Base-by-base conservation (phyloP, 768 basidiomycete genomes). In the Leccinum arenicola region DNA sequence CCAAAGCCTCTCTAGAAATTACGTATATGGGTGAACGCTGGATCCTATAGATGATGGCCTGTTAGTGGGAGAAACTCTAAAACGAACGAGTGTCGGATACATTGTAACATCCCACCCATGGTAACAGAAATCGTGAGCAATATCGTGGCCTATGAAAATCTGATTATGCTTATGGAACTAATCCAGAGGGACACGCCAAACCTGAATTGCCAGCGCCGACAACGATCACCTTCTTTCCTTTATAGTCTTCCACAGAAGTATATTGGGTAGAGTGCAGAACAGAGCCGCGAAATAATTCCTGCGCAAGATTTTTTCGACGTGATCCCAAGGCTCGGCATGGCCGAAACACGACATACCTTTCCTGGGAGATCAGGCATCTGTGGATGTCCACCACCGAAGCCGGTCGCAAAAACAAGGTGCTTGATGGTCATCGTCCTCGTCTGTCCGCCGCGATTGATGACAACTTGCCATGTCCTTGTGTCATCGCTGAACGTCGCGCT, bases 121-220 rank as follows among this genome's bases (percentile, higher is more conserved):
- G 35, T 65, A 59, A 58, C 50, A 65, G 15, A 74, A 61, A 57
- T 76, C 76, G 36, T 69, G 73, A 1, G 75, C 72, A 43, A 80
- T 77, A 45, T 80, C 78, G 52, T 77, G 76, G 9, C 64, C 75
- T 72, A 35, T 43, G 21, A 27, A 52, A 47, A n/a, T 10, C 4
- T 62, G 40, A 63, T 23, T 43, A 12, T 25, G 19, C 11, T n/a
- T 12, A 14, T 12, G 35, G 55, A 55, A 45, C 29, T 27, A 65
- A 35, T 66, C n/a, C 36, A 54, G 25, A 43, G 10, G 11, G 17
- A 35, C 38, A 33, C 14, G 27, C 48, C 54, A 27, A 53, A 82
- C 82, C 83, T 43, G 86, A 86, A 51, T 82, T 87, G 52, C 82
- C 80, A 12, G 87, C 81, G 4, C 88, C 87, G 8, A 90, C 74